Evolutionary conservation across 129 eudicot genomes (phyloP).

Genomic region (Flaveria brownii): DNA sequence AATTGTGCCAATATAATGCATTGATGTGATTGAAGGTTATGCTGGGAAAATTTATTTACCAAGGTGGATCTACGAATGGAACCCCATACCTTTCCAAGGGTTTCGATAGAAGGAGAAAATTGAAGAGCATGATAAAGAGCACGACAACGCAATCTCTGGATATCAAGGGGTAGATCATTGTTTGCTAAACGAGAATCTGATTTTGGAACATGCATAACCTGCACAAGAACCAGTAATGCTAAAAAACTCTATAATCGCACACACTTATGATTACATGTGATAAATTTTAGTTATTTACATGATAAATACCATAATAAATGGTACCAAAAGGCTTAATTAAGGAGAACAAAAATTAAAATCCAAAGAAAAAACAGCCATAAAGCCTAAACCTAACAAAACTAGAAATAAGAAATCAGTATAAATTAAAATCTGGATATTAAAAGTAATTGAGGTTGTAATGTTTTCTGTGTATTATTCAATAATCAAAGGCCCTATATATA

Average conservation of each 20-base stretch:
- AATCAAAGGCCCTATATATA: no score
- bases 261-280: neutral
- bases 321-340: neutral
- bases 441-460: no score
- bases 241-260: neutral
- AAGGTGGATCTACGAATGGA: conserved; percentile 16
- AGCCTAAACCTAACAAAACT: no score
- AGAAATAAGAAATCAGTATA: no score
- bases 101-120: conserved; percentile 81
- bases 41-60: conserved; percentile 17
- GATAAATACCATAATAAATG: neutral
- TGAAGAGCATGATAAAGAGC: conserved; percentile 80
- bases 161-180: conserved; percentile 91
- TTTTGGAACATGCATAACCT: conserved; percentile 94
- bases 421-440: no score
- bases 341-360: neutral
- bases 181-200: conserved; percentile 95
- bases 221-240: conserved; percentile 28
- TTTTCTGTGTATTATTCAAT: no score
- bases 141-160: conserved; percentile 92
- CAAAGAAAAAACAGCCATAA: no score
- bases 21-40: conserved; percentile 1
- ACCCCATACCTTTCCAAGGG: conserved; percentile 72
- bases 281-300: neutral
- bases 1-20: conserved; percentile 9